A percentile compares a stretch with the other conserved stretches of the same genome.
phyloP scores from a whole-genome alignment of 768 basidiomycete genomes.

The Hirschioporus abietinus region DNA sequence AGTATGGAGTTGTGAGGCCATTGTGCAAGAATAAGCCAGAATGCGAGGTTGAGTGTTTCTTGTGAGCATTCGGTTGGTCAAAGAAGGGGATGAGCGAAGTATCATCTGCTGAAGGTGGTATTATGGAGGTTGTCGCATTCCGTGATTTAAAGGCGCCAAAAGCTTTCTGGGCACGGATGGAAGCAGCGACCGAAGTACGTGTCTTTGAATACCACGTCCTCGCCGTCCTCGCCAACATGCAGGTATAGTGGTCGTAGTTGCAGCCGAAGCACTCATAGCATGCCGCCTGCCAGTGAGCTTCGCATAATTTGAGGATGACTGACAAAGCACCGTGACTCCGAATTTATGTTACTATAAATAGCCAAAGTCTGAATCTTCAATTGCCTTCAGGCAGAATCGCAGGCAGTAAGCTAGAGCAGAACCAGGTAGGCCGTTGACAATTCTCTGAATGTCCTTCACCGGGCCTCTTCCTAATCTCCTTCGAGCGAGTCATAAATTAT shows the following conservation, averaged over 20 bases:
- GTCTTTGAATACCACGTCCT: conserved; percentile 6
- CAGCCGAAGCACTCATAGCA: neutral
- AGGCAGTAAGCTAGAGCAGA: too few relatives aligned
- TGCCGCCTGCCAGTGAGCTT: neutral
- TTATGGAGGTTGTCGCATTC: conserved; percentile 34
- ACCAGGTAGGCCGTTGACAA: too few relatives aligned
- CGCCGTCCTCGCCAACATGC: conserved; percentile 18
- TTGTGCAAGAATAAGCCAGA: conserved; percentile 84
- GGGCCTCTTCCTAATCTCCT: too few relatives aligned
- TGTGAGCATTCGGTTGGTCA: conserved; percentile 44
- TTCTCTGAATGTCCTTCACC: too few relatives aligned
- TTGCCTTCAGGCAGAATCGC: too few relatives aligned
- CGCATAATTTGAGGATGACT: neutral
- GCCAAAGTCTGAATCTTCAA: neutral
- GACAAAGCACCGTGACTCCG: neutral
- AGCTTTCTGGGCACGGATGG: neutral
- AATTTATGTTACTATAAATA: neutral
- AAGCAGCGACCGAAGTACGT: neutral
- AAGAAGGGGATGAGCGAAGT: conserved; percentile 62
- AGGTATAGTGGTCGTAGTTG: conserved; percentile 2
- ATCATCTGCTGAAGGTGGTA: conserved; percentile 64
- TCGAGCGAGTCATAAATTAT: too few relatives aligned
- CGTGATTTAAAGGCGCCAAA: neutral
- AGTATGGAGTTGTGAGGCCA: conserved; percentile 59
- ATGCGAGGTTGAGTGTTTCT: conserved; percentile 28